These are phyloP conservation scores for Austroboletus olivaceoglutinosus DNA, from an alignment of 1,284 basidiomycete genomes.

Conservation along the genomic window DNA sequence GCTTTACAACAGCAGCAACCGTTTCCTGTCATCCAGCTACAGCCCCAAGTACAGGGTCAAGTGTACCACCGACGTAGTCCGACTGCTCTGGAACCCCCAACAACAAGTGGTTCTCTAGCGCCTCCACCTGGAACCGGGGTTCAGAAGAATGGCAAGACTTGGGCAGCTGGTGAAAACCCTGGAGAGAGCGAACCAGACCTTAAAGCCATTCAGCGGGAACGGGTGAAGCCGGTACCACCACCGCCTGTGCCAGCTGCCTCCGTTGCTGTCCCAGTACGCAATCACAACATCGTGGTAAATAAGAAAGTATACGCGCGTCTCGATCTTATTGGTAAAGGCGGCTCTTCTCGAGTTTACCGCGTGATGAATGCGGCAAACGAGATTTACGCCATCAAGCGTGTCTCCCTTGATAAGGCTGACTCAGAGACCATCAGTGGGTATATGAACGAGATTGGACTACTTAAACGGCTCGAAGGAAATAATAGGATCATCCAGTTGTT, in stretches of 20 bases:
- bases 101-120: slow-evolving; percentile 39
- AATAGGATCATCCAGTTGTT: slow-evolving; percentile 85
- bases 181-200: slow-evolving; percentile 30
- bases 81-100: slow-evolving; percentile 58
- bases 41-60: slow-evolving; percentile 27
- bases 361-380: slow-evolving; percentile 77
- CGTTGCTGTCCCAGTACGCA: slow-evolving; percentile 28
- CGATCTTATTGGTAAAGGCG: slow-evolving; percentile 87
- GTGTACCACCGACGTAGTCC: slow-evolving; percentile 55
- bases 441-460: slow-evolving; percentile 88
- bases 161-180: slow-evolving; percentile 45
- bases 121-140: slow-evolving; percentile 19
- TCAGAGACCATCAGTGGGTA: slow-evolving; percentile 86
- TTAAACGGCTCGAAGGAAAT: slow-evolving; percentile 86
- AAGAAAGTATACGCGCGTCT: slow-evolving; percentile 78
- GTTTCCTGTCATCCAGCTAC: slow-evolving; percentile 29
- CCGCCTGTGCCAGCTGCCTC: slow-evolving; percentile 20
- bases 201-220: slow-evolving; percentile 25
- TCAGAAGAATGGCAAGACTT: slow-evolving; percentile 42
- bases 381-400: slow-evolving; percentile 86
- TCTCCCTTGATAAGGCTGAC: slow-evolving; percentile 83
- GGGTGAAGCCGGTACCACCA: slow-evolving; percentile 26
- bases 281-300: slow-evolving; percentile 51
- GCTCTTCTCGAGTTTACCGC: slow-evolving; percentile 90
- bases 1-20: slow-evolving; percentile 27